Evolutionary conservation across 352 stramenopile species (phyloP).

Genomic region (Phytopythium cucurbitacearum): DNA sequence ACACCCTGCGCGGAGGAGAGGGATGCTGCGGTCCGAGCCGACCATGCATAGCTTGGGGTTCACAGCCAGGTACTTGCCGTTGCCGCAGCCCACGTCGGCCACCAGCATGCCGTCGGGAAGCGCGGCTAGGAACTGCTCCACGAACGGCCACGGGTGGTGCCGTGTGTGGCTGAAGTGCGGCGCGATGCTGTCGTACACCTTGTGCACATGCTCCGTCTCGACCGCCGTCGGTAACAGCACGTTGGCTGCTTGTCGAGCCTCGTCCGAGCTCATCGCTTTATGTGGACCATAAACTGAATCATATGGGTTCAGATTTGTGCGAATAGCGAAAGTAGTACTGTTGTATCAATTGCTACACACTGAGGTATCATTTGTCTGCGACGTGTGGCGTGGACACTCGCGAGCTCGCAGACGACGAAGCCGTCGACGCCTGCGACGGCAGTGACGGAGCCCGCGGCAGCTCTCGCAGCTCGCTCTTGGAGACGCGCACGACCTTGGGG

Average conservation of each 20-base stretch:
- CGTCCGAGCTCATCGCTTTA: neutral
- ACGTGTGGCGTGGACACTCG: slow-evolving; percentile 11
- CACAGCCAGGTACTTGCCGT: slow-evolving; percentile 77
- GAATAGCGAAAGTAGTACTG: too few species aligned
- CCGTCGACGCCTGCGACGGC: neutral
- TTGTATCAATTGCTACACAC: too few species aligned
- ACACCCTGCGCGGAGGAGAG: slow-evolving; percentile 51
- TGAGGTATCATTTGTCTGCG: slow-evolving; percentile 7
- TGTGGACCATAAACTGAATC: too few species aligned
- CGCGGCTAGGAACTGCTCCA: slow-evolving; percentile 49
- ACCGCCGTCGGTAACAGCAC: slow-evolving; percentile 43
- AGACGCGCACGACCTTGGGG: slow-evolving; percentile 55
- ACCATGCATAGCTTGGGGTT: slow-evolving; percentile 63
- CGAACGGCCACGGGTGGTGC: slow-evolving; percentile 76
- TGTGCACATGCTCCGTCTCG: slow-evolving; percentile 78
- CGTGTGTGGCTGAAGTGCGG: slow-evolving; percentile 83
- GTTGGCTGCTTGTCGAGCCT: slow-evolving; percentile 3
- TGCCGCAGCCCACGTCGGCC: slow-evolving; percentile 76
- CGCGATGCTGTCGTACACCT: slow-evolving; percentile 83
- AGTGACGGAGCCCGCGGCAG: slow-evolving; percentile 27
- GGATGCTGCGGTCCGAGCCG: slow-evolving; percentile 70
- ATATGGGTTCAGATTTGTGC: too few species aligned
- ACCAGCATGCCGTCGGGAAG: slow-evolving; percentile 53
- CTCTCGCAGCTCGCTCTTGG: slow-evolving; percentile 60
- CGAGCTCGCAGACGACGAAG: neutral